A percentile compares a stretch with the other conserved stretches of the same genome.
Evolutionary conservation across 768 basidiomycete genomes (phyloP).

Genomic region (Boletus subparvulus): DNA sequence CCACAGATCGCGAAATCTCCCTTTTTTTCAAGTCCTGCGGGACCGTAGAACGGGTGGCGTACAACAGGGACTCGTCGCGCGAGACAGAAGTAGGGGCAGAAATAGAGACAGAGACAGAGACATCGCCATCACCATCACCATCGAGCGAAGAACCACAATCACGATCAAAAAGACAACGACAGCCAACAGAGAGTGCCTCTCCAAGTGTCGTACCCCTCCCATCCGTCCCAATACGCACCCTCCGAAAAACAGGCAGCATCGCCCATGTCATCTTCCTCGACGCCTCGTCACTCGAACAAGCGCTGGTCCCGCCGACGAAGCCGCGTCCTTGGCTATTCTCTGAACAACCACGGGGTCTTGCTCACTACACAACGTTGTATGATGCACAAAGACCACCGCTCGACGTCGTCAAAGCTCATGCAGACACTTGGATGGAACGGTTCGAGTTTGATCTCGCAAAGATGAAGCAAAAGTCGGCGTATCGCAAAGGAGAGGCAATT

Average conservation of each 20-base stretch:
- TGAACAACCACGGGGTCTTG: conserved; percentile 64
- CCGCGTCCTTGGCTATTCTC: conserved; percentile 63
- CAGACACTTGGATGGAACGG: conserved; percentile 71
- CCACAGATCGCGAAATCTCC: conserved; percentile 76
- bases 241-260: conserved; percentile 61
- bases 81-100: conserved; percentile 34
- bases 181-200: conserved; percentile 24
- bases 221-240: conserved; percentile 45
- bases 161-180: conserved; percentile 34
- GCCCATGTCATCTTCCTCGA: conserved; percentile 78
- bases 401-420: conserved; percentile 70
- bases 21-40: conserved; percentile 78
- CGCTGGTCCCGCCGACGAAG: conserved; percentile 52
- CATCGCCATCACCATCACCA: neutral
- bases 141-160: conserved; percentile 18
- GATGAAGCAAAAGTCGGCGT: conserved; percentile 60
- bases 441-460: conserved; percentile 67
- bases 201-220: conserved; percentile 68
- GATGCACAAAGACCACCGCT: conserved; percentile 72
- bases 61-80: conserved; percentile 47
- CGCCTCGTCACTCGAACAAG: conserved; percentile 64
- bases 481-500: conserved; percentile 81
- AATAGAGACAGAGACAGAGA: neutral
- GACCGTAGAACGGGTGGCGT: conserved; percentile 71
- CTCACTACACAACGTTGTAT: conserved; percentile 69